These are phyloP conservation scores for Entophlyctis helioformis DNA, from an alignment of 192 early-diverging fungal genomes.

Conservation along the genomic window DNA sequence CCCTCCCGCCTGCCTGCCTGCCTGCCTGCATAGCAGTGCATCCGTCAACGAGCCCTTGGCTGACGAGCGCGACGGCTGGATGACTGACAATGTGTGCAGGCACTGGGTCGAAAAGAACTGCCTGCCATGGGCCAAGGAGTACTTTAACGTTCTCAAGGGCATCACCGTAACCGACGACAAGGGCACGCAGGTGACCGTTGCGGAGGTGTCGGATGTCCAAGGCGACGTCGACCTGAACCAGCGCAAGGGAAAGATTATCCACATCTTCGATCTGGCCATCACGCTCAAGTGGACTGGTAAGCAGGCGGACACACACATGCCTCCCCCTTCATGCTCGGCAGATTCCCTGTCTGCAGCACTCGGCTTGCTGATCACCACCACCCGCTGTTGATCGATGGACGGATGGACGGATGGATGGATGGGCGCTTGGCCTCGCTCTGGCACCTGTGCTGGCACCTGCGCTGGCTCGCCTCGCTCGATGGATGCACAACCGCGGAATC, in stretches of 20 bases:
- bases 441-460: too few relatives aligned
- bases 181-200: conserved; percentile 43
- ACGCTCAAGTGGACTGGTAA: conserved; percentile 60
- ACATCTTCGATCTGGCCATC: conserved; percentile 81
- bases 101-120: conserved; percentile 92
- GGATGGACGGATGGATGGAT: too few relatives aligned
- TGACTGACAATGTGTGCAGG: too few relatives aligned
- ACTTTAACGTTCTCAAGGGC: conserved; percentile 57
- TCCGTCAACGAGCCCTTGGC: neutral
- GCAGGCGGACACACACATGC: too few relatives aligned
- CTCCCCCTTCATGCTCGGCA: too few relatives aligned
- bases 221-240: conserved; percentile 93
- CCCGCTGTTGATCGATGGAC: too few relatives aligned
- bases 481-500: too few relatives aligned
- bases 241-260: conserved; percentile 90
- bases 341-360: too few relatives aligned
- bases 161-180: conserved; percentile 37
- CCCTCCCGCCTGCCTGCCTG: too few relatives aligned
- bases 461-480: too few relatives aligned
- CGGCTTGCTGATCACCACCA: too few relatives aligned
- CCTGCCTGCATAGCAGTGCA: neutral
- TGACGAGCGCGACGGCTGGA: neutral
- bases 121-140: conserved; percentile 76
- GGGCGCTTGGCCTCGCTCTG: too few relatives aligned
- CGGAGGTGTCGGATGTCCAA: conserved; percentile 48